Percentiles rank a stretch among this genome's conserved stretches.
These are phyloP conservation scores for Withania somnifera DNA, from an alignment of 305 asterid species.

Conservation along the genomic window DNA sequence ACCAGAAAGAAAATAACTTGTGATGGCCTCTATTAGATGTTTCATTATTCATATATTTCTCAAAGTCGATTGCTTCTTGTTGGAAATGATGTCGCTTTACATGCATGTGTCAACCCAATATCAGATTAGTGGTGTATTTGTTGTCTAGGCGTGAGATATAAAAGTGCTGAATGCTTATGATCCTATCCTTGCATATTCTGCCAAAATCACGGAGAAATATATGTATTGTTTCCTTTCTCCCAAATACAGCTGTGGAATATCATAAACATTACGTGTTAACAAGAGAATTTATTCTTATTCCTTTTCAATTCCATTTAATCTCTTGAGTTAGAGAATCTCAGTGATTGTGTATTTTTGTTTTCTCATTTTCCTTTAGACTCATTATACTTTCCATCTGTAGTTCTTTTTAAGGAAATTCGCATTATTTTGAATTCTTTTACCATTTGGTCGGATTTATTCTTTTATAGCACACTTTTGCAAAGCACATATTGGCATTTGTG, in stretches of 20 bases:
- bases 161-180: too few species aligned
- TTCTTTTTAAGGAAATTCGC: not conserved
- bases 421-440: not conserved
- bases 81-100: too few species aligned
- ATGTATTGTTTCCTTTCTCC: too few species aligned
- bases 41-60: too few species aligned
- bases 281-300: not conserved
- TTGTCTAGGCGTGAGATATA: too few species aligned
- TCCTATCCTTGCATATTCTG: too few species aligned
- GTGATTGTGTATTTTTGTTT: not conserved
- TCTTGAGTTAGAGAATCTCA: not conserved
- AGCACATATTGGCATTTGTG: not conserved
- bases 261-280: not conserved
- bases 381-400: not conserved
- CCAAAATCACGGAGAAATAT: too few species aligned
- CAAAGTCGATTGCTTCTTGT: too few species aligned
- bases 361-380: not conserved
- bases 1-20: too few species aligned
- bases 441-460: not conserved
- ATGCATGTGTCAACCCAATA: too few species aligned
- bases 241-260: not conserved
- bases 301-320: not conserved
- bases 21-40: too few species aligned
- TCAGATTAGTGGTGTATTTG: too few species aligned
- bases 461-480: not conserved